phyloP scores from a whole-genome alignment of 768 basidiomycete species.

The Mrakia frigida region DNA sequence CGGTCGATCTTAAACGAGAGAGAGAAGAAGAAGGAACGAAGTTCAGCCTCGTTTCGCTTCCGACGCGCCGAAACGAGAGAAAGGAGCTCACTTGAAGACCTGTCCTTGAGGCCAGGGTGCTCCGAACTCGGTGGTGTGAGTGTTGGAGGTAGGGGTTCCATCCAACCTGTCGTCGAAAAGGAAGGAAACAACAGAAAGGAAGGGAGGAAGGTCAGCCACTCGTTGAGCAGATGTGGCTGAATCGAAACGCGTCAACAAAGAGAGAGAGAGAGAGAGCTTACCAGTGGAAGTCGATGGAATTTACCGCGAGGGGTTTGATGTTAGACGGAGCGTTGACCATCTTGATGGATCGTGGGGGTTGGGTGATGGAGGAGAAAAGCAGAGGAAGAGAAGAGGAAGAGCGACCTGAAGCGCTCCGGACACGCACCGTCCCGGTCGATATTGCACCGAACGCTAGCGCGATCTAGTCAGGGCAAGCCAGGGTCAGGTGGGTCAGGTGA shows the following conservation, averaged over 20 bases:
- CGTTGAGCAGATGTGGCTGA: neutral
- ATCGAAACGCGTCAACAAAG: neutral
- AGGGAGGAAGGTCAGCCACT: neutral
- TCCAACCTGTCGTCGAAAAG: neutral
- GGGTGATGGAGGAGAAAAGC: neutral
- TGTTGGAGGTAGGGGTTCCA: conserved; percentile 14
- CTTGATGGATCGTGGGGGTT: neutral
- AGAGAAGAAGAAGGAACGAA: neutral
- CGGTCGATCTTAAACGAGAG: conserved; percentile 14
- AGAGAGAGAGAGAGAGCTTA: neutral
- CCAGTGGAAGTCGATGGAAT: neutral
- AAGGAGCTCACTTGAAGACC: conserved; percentile 11
- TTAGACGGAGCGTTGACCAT: too few species aligned
- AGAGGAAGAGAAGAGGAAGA: neutral
- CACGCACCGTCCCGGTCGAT: neutral
- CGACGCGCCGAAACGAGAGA: neutral
- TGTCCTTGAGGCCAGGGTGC: conserved; percentile 19
- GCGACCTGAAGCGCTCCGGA: too few species aligned
- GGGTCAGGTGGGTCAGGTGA: neutral
- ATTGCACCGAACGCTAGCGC: neutral
- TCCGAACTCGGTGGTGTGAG: conserved; percentile 24
- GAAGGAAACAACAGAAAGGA: too few species aligned
- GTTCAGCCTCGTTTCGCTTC: neutral
- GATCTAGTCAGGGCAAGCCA: neutral
- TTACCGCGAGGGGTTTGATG: neutral